Evolutionary conservation across 306 rosid species (phyloP).

Genomic region (Amphicarpaea edgeworthii): DNA sequence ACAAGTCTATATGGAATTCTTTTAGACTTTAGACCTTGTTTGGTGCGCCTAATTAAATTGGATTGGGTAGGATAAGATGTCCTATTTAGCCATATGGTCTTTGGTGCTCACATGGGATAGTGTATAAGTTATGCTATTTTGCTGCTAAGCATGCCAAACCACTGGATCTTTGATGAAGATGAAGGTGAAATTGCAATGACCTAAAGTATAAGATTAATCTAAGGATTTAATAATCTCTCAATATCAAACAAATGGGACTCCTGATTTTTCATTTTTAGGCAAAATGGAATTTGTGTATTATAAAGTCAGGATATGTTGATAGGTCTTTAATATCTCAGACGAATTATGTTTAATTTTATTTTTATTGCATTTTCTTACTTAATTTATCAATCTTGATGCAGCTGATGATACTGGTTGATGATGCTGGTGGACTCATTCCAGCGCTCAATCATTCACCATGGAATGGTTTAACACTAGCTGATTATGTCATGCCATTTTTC

Average conservation of each 20-base stretch:
- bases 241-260: background rate
- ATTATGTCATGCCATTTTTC: slow-evolving; percentile 93
- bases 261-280: background rate
- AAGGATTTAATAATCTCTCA: background rate
- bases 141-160: background rate
- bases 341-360: background rate
- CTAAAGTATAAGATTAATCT: background rate
- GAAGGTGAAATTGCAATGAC: background rate
- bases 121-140: background rate
- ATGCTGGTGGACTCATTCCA: slow-evolving; percentile 85
- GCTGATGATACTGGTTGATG: slow-evolving; percentile 96
- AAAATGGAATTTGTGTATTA: slow-evolving; percentile 18
- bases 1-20: background rate
- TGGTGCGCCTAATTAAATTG: slow-evolving; percentile 29
- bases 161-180: slow-evolving; percentile 6
- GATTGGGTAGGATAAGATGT: slow-evolving; percentile 18
- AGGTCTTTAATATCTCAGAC: slow-evolving; percentile 4
- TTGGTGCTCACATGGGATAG: slow-evolving; percentile 35
- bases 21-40: slow-evolving; percentile 29
- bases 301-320: background rate
- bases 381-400: slow-evolving; percentile 54
- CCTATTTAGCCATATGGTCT: background rate
- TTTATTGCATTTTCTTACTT: background rate
- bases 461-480: slow-evolving; percentile 95
- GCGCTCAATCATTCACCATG: slow-evolving; percentile 97